Evolutionary conservation across 2,329 filamentous ascomycete genomes (phyloP).

Genomic region (Apiospora hydei): DNA sequence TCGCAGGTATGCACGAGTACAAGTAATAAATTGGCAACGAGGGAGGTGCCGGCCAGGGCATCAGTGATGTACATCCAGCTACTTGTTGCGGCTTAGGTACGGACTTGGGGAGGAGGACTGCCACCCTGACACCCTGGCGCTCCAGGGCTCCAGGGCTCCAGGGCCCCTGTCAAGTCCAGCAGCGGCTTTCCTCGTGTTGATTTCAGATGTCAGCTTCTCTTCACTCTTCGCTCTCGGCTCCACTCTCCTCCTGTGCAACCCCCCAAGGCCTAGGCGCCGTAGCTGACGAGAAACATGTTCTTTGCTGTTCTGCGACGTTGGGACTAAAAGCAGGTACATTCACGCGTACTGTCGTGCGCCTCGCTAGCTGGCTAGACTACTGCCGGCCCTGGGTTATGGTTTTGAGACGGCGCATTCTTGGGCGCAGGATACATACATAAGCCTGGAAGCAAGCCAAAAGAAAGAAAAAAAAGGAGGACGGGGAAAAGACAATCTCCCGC

Average conservation of each 20-base stretch:
- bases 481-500: not conserved
- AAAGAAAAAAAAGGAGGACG: not conserved
- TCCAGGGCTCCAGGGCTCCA: too few relatives aligned
- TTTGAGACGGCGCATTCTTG: constrained; percentile 19
- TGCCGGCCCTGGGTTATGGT: not conserved
- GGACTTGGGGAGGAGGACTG: not conserved
- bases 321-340: constrained; percentile 5
- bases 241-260: not conserved
- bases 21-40: constrained; percentile 18
- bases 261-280: not conserved
- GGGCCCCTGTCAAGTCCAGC: not conserved
- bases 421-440: not conserved
- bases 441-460: not conserved
- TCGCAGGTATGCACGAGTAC: constrained; percentile 12
- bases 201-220: not conserved
- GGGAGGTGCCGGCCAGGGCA: constrained; percentile 9
- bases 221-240: not conserved
- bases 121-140: not conserved
- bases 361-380: not conserved
- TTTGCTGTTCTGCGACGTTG: not conserved
- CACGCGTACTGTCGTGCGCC: not conserved
- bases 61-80: constrained; percentile 12
- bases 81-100: constrained; percentile 6
- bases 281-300: not conserved
- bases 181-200: not conserved